Evolutionary conservation across 208 protist species (phyloP), one percentile per base, ranked within the genome.

Genomic region (Trichomonas gallinae): DNA sequence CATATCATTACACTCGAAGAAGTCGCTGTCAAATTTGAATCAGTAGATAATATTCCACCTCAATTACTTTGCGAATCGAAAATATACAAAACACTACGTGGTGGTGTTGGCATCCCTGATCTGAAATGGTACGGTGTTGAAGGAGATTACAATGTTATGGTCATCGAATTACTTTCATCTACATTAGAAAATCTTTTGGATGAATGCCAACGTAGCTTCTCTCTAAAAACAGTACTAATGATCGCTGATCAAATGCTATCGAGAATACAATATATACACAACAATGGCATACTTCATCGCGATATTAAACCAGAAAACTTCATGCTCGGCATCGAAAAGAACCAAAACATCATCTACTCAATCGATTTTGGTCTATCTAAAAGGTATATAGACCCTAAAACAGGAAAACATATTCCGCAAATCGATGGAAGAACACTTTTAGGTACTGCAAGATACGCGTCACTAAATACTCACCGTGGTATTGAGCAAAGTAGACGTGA

Each of bases 381-480:
- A 98, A 99, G 98, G 97, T 99, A 99, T 97, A 98, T 99, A 91
- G 99, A 99, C 97, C 98, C 98, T 31, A 98, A 98, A 96, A 99
- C 99, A 42, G 98, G 99, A 97, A 97, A 98, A 97, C 99, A 99
- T 98, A 99, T 99, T 96, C 98, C 99, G 0, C 99, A 99, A 97
- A 98, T 98, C 96, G 99, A 99, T 97, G 98, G 99, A 97, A 99
- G 99, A 98, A 99, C 98, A 91, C 98, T 99, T 11, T 99, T 99
- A 21, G 99, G 99, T 49, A 99, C 99, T 42, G 99, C 99, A 10
- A 98, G 99, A 63, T 99, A 99, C 98, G 99, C 99, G 72, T 98
- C 98, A 81, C 99, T 99, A 97, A 99, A 99, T 98, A 99, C 99
- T n/a, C 99, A 99, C 97, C 97, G 99, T 44, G 99, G 99, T 85